Evolutionary conservation across 164 flowering plant species (phyloP), one percentile per base, ranked within the genome.

Genomic region (Piper longum): DNA sequence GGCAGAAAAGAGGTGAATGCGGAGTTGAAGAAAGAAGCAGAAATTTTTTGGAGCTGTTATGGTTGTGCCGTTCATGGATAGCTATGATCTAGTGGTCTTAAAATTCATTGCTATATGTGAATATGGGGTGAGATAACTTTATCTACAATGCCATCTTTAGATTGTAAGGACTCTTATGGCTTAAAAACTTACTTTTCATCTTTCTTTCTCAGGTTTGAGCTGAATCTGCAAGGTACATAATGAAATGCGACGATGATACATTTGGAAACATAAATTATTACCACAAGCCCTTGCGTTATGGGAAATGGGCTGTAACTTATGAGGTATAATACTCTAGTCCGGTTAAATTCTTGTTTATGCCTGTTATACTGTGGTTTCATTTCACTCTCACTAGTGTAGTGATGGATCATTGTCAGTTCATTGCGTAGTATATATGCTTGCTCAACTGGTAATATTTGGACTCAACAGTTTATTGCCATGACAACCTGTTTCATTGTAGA

Each of bases 91-190:
- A 40, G 98, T 92, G 56, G 98, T 92, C 18, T 74, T 89, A 74
- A 92, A 92, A 74, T 89, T 96, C 43, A 81, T 92, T 67, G 96
- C 98, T 45, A 92, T 92, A 58, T 86, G 96, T 57, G 93, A 92
- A 69, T 87, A 89, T 80, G 98, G 95, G 88, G 98, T 92, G 69
- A 76, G 93, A 4, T 59, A 40, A 4, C 9, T 48, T 44, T 44
- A 6, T 11, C 48, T 44, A 9, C 36, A 26, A 26, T 26, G 36
- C 2, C 36, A 26, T 26, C 36, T 26, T 26, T 26, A 26, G 36
- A 26, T 26, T 26, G 36, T 26, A 26, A 26, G 36, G 36, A 26
- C 36, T 26, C 36, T 26, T 26, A 26, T 26, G 36, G 36, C 36
- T 55, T 4, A 26, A 4, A 13, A 13, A 16, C 4, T n/a, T 59